phyloP scores from a whole-genome alignment of 129 eudicot species.

The Solidago caesia region DNA sequence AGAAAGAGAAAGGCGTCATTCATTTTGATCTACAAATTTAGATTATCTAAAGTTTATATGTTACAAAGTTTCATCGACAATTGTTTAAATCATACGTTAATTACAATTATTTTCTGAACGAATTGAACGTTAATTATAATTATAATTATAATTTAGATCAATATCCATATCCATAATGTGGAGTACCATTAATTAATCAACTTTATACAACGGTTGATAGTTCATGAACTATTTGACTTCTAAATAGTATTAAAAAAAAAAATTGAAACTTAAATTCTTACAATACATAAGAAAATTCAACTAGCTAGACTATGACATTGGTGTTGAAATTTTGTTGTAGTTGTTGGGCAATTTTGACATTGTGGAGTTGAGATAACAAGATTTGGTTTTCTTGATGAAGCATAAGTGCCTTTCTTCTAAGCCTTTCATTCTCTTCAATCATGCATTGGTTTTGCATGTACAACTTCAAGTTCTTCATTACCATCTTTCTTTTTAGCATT shows the following conservation, averaged over 20 bases:
- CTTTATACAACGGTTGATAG: neutral
- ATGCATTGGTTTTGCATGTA: constrained; percentile 58
- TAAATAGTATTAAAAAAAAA: neutral
- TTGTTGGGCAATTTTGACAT: constrained; percentile 19
- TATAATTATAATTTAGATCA: neutral
- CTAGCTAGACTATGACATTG: constrained; percentile 14
- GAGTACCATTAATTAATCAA: neutral
- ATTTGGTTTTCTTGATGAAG: constrained; percentile 62
- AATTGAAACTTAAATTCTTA: constrained; percentile 17
- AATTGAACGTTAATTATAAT: too few species aligned
- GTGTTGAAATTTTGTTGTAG: constrained; percentile 8
- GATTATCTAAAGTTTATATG: neutral
- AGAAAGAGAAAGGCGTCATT: constrained; percentile 32
- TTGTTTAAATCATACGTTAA: neutral
- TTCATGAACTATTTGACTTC: too few species aligned
- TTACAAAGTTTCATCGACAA: neutral
- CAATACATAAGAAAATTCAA: constrained; percentile 21
- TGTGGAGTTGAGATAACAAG: constrained; percentile 49
- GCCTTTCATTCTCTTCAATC: constrained; percentile 60
- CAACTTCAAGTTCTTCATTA: constrained; percentile 58
- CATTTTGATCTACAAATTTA: neutral
- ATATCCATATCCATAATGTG: neutral
- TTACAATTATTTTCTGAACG: too few species aligned
- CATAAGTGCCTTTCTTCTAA: constrained; percentile 47
- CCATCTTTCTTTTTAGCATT: constrained; percentile 44